phyloP scores from a whole-genome alignment of 495 filamentous ascomycete species.

The Annulohypoxylon bovei region DNA sequence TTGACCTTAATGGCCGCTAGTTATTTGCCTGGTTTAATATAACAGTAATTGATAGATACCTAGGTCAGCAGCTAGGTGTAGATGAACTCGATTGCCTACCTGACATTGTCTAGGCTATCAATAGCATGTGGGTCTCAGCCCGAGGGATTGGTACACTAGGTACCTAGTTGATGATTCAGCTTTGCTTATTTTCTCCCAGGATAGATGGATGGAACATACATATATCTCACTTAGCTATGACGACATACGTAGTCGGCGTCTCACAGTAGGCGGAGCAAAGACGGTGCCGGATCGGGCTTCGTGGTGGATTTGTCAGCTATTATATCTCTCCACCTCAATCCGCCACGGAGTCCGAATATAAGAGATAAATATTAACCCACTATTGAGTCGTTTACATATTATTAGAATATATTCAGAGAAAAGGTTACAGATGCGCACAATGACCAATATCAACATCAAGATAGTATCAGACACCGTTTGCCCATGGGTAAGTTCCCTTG shows the following conservation, averaged over 20 bases:
- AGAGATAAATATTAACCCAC: not conserved
- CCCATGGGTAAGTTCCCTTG: slow-evolving; percentile 64
- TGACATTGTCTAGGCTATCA: no score
- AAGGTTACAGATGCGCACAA: slow-evolving; percentile 47
- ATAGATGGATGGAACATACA: slow-evolving; percentile 3
- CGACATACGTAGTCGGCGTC: slow-evolving; percentile 11
- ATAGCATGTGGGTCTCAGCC: not conserved
- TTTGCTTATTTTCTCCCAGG: slow-evolving; percentile 5
- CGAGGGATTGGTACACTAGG: slow-evolving; percentile 6
- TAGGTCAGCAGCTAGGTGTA: no score
- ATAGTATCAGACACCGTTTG: slow-evolving; percentile 80
- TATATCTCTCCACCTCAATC: slow-evolving; percentile 2
- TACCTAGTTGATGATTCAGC: slow-evolving; percentile 9
- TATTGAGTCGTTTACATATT: not conserved
- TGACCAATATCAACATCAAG: slow-evolving; percentile 80
- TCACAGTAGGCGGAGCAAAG: slow-evolving; percentile 23
- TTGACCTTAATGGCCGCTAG: no score
- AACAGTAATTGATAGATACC: no score
- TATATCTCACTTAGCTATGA: not conserved
- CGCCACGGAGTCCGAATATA: not conserved
- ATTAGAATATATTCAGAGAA: not conserved
- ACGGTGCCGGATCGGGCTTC: slow-evolving; percentile 20
- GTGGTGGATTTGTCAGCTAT: slow-evolving; percentile 38
- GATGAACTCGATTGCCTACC: no score
- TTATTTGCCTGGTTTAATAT: no score